Conservation (phyloP, 164 flowering plant genomes). For the Nymphaea thermarum region DNA sequence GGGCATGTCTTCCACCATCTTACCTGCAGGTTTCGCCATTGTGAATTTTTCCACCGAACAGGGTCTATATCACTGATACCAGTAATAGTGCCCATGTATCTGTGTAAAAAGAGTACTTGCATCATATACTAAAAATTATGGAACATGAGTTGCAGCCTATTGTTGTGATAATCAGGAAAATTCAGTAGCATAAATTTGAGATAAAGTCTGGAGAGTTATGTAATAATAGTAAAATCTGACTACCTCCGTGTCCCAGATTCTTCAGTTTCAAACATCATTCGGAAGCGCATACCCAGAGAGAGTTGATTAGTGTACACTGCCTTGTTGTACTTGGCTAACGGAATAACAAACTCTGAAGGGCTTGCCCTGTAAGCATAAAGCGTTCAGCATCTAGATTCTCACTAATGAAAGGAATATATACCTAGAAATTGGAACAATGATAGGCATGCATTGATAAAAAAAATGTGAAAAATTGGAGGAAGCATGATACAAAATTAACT, state of each 20-base stretch:
- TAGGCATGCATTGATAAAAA: too few species aligned
- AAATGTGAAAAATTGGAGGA: too few species aligned
- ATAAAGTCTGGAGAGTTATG: too few species aligned
- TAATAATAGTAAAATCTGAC: too few species aligned
- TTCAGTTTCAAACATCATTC: conserved; percentile 99
- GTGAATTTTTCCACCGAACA: conserved; percentile 90
- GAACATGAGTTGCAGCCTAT: too few species aligned
- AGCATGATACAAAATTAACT: too few species aligned
- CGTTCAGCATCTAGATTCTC: too few species aligned
- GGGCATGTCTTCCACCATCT: background rate
- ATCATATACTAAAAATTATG: too few species aligned
- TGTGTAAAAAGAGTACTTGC: conserved; percentile 14
- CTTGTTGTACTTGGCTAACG: conserved; percentile 91
- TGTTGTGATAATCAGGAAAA: background rate
- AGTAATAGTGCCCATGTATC: conserved; percentile 97
- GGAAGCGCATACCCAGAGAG: conserved; percentile 94
- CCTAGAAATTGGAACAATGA: too few species aligned
- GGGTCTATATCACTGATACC: conserved; percentile 91
- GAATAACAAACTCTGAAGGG: conserved; percentile 96
- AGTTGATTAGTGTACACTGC: conserved; percentile 69
- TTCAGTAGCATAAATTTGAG: background rate
- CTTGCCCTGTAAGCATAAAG: conserved; percentile 58
- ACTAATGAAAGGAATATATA: too few species aligned
- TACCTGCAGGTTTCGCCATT: conserved; percentile 98
- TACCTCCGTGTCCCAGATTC: conserved; percentile 96